Conservation (phyloP, 495 filamentous ascomycete genomes). For the Neurospora sp. region DNA sequence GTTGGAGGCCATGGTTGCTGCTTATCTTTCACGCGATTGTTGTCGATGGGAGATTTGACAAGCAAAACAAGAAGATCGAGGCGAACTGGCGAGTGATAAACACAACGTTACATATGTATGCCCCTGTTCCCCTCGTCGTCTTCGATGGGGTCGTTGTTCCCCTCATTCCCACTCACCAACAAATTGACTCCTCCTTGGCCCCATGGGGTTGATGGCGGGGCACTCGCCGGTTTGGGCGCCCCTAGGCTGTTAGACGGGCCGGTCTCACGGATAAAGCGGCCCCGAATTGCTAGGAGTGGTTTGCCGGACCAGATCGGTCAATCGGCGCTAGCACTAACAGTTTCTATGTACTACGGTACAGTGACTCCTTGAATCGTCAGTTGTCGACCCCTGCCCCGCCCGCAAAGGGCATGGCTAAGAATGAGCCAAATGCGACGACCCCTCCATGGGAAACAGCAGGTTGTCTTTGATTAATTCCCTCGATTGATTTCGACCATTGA, state of each 20-base stretch:
- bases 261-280: neutral
- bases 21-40: neutral
- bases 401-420: neutral
- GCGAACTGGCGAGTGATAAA: neutral
- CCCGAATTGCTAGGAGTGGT: neutral
- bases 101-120: neutral
- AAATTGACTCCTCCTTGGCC: neutral
- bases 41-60: neutral
- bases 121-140: neutral
- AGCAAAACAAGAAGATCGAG: neutral
- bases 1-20: constrained; percentile 28
- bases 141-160: neutral
- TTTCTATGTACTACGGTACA: neutral
- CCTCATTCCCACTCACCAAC: neutral
- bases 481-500: neutral
- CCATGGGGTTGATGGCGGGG: neutral
- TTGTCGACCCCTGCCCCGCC: neutral
- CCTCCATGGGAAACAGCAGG: neutral
- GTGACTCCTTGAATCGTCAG: neutral
- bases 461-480: neutral
- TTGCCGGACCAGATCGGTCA: neutral
- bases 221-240: neutral
- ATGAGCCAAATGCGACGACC: neutral
- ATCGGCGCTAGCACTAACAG: neutral
- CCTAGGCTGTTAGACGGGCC: neutral